These are phyloP conservation scores for Lactarius sp. DNA, from an alignment of 768 basidiomycete genomes.

Conservation along the genomic window DNA sequence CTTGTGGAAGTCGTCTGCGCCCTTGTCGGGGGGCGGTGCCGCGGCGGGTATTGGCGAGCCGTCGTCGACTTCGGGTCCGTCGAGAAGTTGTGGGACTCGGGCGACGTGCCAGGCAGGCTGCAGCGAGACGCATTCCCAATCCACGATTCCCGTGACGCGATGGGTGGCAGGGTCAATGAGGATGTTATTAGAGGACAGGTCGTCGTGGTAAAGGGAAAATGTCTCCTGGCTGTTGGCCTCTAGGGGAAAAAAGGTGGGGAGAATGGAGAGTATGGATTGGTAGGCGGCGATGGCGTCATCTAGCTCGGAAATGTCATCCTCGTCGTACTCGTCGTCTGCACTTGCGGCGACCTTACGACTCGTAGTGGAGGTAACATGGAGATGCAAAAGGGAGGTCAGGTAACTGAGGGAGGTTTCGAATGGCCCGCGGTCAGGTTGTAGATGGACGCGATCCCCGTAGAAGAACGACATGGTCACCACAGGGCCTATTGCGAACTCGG, in stretches of 20 bases:
- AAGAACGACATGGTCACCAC: background rate
- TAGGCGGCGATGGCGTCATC: background rate
- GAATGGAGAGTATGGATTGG: conserved; percentile 1
- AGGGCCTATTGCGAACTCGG: background rate
- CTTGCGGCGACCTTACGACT: background rate
- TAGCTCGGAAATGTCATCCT: background rate
- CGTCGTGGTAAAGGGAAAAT: conserved; percentile 15
- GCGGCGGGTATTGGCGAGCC: background rate
- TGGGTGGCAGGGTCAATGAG: conserved; percentile 23
- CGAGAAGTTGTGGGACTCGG: conserved; percentile 2
- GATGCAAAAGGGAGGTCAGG: background rate
- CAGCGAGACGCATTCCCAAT: conserved; percentile 18
- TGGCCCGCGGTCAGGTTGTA: background rate
- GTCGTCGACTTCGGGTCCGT: conserved; percentile 6
- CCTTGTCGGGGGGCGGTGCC: background rate
- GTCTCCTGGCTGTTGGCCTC: background rate
- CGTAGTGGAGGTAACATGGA: background rate
- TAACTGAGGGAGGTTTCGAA: background rate
- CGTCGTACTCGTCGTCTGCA: background rate
- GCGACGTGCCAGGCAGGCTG: background rate
- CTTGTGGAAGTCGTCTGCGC: background rate
- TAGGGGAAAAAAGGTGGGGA: background rate
- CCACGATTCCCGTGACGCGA: conserved; percentile 18
- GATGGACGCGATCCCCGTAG: background rate
- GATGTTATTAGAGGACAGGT: conserved; percentile 15